Conservation (phyloP, 2,329 filamentous ascomycete species). For the Diplodia corticola region DNA sequence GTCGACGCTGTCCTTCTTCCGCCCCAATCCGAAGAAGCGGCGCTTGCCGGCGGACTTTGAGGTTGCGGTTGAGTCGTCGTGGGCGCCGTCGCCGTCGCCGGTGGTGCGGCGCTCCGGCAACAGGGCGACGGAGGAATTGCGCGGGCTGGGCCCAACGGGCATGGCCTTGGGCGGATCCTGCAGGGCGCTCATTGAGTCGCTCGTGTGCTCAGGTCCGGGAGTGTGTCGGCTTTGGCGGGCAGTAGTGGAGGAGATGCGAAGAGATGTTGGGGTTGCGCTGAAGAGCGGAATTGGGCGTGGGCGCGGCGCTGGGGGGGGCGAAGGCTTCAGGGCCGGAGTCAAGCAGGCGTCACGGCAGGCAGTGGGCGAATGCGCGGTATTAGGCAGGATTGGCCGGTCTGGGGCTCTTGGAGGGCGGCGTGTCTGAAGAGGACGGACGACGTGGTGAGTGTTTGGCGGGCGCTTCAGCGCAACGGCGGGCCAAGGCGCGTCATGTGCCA, state of each 20-base stretch:
- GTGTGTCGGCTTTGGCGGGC: neutral
- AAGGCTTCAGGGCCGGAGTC: slow-evolving; percentile 14
- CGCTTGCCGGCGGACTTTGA: slow-evolving; percentile 33
- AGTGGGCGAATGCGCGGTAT: neutral
- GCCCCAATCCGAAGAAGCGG: slow-evolving; percentile 39
- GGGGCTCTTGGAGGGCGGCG: neutral
- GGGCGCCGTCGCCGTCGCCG: slow-evolving; percentile 26
- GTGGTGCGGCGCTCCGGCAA: slow-evolving; percentile 26
- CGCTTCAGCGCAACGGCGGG: neutral
- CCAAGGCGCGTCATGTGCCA: slow-evolving; percentile 3
- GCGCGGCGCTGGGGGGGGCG: neutral
- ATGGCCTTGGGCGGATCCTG: slow-evolving; percentile 26
- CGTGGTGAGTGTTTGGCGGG: slow-evolving; percentile 2
- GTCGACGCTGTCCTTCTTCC: slow-evolving; percentile 36
- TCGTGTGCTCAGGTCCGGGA: neutral
- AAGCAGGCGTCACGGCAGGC: slow-evolving; percentile 15
- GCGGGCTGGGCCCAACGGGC: slow-evolving; percentile 26
- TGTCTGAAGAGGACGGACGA: neutral
- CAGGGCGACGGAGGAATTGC: slow-evolving; percentile 28
- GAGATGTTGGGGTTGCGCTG: neutral
- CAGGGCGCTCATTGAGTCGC: slow-evolving; percentile 30
- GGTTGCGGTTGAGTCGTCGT: slow-evolving; percentile 22
- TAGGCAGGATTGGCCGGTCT: neutral
- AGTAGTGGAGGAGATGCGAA: neutral
- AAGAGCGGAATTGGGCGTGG: slow-evolving; percentile 1